Evolutionary conservation across 352 stramenopile species (phyloP).

Genomic region (Elongisporangium senticosum): DNA sequence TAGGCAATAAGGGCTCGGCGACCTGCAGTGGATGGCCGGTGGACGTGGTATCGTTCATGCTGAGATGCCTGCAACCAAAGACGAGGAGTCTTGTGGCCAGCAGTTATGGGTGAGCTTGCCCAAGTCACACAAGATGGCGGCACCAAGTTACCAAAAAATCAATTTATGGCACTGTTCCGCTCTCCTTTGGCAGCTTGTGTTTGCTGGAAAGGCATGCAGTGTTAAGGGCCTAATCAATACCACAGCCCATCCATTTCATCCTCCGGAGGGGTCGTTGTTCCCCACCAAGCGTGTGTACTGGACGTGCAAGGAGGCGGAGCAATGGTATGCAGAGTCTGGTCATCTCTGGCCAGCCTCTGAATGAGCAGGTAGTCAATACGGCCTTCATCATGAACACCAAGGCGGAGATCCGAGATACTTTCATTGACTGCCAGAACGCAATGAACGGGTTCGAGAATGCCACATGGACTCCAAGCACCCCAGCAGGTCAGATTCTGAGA

Average conservation of each 20-base stretch:
- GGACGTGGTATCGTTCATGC: conserved; percentile 20
- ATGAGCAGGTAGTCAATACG: conserved; percentile 56
- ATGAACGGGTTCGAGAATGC: conserved; percentile 75
- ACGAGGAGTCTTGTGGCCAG: conserved; percentile 8
- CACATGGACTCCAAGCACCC: no score
- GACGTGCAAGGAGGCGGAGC: no score
- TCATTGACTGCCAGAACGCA: conserved; percentile 34
- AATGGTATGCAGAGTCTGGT: conserved; percentile 20
- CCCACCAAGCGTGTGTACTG: no score
- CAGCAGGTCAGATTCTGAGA: no score
- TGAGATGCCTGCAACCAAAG: conserved; percentile 12
- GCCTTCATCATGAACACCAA: conserved; percentile 72
- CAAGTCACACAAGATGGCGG: conserved; percentile 12
- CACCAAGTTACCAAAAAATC: conserved; percentile 20
- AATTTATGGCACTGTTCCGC: no score
- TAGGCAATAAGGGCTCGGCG: conserved; percentile 13
- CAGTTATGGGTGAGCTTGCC: conserved; percentile 22
- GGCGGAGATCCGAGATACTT: conserved; percentile 46
- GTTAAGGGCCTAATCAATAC: no score
- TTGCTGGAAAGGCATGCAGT: no score
- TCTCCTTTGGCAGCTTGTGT: no score
- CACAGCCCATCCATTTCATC: no score
- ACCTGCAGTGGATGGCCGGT: conserved; percentile 20
- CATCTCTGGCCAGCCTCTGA: conserved; percentile 41
- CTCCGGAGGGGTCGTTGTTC: no score